Conservation (phyloP, 1,284 basidiomycete genomes). For the Entoloma clypeatum region DNA sequence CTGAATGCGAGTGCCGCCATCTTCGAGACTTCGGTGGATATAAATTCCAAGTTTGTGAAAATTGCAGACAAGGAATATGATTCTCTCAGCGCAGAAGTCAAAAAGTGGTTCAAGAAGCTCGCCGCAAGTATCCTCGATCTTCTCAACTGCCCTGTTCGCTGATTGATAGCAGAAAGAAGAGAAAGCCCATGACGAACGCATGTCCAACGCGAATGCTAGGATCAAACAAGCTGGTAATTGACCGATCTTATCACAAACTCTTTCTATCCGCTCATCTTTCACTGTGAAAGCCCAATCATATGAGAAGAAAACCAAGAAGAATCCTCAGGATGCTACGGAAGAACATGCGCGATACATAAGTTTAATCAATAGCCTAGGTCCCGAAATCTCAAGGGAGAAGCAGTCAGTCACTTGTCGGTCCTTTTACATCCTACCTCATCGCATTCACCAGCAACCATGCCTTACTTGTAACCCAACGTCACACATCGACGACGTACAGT, state of each 20-base stretch:
- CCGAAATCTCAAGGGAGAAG: constrained; percentile 75
- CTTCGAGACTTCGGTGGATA: constrained; percentile 65
- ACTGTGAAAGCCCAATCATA: constrained; percentile 52
- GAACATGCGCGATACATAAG: constrained; percentile 76
- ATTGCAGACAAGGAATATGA: constrained; percentile 72
- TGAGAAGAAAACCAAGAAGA: constrained; percentile 77
- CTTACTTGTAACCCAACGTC: constrained; percentile 56
- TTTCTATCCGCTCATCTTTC: background rate
- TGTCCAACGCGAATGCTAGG: constrained; percentile 63
- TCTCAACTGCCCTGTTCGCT: constrained; percentile 1
- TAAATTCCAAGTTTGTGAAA: constrained; percentile 71
- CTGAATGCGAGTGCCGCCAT: constrained; percentile 58
- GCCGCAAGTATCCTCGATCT: constrained; percentile 42
- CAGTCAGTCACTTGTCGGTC: constrained; percentile 44
- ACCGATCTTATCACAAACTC: background rate
- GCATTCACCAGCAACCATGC: constrained; percentile 56
- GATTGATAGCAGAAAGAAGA: constrained; percentile 63
- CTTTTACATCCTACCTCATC: constrained; percentile 5
- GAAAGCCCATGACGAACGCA: constrained; percentile 66
- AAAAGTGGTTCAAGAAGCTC: constrained; percentile 82
- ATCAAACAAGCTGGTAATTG: constrained; percentile 70
- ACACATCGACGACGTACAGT: constrained; percentile 52
- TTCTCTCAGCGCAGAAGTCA: constrained; percentile 58
- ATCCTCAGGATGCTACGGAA: constrained; percentile 59
- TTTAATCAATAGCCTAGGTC: constrained; percentile 66